phyloP scores from a whole-genome alignment of 2,329 filamentous ascomycete species.

The Fusarium sp. region DNA sequence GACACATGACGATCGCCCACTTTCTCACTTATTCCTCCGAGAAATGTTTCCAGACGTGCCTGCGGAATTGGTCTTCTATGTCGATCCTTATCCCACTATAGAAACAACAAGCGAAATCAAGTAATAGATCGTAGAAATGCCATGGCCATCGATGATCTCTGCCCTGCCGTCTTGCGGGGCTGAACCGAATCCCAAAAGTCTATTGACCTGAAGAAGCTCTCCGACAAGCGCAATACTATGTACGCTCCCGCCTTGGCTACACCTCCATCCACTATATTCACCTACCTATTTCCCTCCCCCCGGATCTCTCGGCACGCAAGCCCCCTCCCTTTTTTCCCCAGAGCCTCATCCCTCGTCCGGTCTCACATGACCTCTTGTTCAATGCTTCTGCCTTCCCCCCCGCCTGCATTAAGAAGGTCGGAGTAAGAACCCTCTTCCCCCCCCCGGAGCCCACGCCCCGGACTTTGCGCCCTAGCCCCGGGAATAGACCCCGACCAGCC shows the following conservation, averaged over 20 bases:
- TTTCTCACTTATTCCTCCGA: constrained; percentile 22
- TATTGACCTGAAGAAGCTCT: constrained; percentile 1
- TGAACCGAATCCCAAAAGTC: not conserved
- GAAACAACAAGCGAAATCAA: not conserved
- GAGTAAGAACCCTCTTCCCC: constrained; percentile 20
- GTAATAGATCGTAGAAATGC: not conserved
- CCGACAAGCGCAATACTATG: constrained; percentile 17
- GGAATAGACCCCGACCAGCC: constrained; percentile 25
- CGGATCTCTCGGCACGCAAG: constrained; percentile 36
- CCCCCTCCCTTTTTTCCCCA: constrained; percentile 1
- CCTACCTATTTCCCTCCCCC: constrained; percentile 13
- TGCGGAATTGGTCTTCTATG: constrained; percentile 8
- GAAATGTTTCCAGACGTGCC: not conserved
- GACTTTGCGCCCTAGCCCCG: constrained; percentile 9
- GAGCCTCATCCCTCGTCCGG: not conserved
- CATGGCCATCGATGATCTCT: not conserved
- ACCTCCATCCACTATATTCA: constrained; percentile 11
- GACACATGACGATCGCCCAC: constrained; percentile 24
- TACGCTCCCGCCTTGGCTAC: constrained; percentile 36
- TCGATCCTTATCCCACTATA: constrained; percentile 19
- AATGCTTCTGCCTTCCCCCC: not conserved
- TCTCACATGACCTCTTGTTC: constrained; percentile 15
- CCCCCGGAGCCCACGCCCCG: constrained; percentile 23
- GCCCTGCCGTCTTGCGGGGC: not conserved
- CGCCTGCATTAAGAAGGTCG: constrained; percentile 44